Evolutionary conservation across 2,329 filamentous ascomycete species (phyloP).

Genomic region (Verticillium tricorpus): DNA sequence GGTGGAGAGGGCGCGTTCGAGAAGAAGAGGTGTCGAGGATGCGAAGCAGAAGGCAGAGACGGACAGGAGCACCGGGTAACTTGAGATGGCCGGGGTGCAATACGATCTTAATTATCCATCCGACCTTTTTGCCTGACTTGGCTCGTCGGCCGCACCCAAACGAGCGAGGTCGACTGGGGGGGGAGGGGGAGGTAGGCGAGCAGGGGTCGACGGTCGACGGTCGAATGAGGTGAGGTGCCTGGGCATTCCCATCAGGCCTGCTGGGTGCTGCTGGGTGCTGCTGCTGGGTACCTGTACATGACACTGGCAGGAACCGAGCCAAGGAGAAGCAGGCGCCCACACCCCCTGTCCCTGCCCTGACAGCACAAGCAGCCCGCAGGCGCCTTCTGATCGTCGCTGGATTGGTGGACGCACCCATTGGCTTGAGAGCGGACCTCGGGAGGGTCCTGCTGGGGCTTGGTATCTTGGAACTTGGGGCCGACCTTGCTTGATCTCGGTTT

Average conservation of each 20-base stretch:
- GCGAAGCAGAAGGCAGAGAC: not conserved
- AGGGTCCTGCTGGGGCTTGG: not conserved
- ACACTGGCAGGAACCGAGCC: not conserved
- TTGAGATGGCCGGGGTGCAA: slow-evolving; percentile 2
- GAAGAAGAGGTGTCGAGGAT: not conserved
- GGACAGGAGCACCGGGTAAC: not conserved
- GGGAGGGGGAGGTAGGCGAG: not conserved
- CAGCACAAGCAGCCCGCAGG: not conserved
- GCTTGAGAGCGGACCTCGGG: not conserved
- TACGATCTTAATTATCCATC: slow-evolving; percentile 2
- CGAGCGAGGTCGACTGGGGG: not conserved
- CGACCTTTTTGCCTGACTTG: not conserved
- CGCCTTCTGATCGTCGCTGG: not conserved
- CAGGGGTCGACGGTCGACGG: not conserved
- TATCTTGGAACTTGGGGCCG: not conserved
- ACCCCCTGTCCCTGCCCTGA: not conserved
- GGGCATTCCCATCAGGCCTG: not conserved
- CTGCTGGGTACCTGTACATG: not conserved
- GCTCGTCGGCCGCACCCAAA: not conserved
- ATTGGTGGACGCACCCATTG: not conserved
- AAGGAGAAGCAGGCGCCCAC: not conserved
- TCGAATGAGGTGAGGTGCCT: not conserved
- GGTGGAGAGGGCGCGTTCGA: not conserved
- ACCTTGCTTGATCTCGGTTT: no score
- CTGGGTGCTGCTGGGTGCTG: not conserved